phyloP scores from a whole-genome alignment of 139 green algal species.

The Tetraselmis chui region DNA sequence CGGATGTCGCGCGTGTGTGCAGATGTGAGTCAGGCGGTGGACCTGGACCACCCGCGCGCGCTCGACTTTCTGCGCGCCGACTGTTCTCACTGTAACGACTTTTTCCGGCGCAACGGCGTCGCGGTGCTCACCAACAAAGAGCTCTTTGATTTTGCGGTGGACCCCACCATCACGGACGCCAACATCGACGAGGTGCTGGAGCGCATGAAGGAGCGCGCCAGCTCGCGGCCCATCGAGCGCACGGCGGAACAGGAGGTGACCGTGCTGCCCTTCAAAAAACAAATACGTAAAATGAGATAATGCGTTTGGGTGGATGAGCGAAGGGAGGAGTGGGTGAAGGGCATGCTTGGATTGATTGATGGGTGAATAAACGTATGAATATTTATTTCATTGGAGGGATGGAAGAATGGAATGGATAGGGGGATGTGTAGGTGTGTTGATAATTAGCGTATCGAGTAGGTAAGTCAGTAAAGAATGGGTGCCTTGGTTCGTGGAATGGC shows the following conservation, averaged over 20 bases:
- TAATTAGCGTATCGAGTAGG: too few relatives aligned
- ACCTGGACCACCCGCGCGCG: constrained; percentile 94
- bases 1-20: too few relatives aligned
- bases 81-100: constrained; percentile 86
- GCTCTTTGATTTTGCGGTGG: constrained; percentile 96
- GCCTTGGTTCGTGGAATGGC: too few relatives aligned
- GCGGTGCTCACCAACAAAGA: constrained; percentile 75
- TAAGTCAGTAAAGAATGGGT: too few relatives aligned
- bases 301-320: too few relatives aligned
- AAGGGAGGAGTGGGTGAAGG: too few relatives aligned
- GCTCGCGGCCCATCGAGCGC: neutral
- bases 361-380: too few relatives aligned
- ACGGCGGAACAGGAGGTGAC: constrained; percentile 33
- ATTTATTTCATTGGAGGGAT: too few relatives aligned
- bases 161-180: constrained; percentile 73
- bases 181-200: constrained; percentile 78
- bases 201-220: constrained; percentile 40
- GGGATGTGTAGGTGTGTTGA: too few relatives aligned
- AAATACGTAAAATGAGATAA: too few relatives aligned
- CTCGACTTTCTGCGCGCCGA: constrained; percentile 97
- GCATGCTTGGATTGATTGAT: too few relatives aligned
- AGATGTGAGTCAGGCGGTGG: constrained; percentile 92
- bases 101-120: constrained; percentile 76
- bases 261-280: constrained; percentile 23
- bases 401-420: too few relatives aligned